Evolutionary conservation across 2,329 filamentous ascomycete species (phyloP).

Genomic region (Phyllosticta capitalensis): DNA sequence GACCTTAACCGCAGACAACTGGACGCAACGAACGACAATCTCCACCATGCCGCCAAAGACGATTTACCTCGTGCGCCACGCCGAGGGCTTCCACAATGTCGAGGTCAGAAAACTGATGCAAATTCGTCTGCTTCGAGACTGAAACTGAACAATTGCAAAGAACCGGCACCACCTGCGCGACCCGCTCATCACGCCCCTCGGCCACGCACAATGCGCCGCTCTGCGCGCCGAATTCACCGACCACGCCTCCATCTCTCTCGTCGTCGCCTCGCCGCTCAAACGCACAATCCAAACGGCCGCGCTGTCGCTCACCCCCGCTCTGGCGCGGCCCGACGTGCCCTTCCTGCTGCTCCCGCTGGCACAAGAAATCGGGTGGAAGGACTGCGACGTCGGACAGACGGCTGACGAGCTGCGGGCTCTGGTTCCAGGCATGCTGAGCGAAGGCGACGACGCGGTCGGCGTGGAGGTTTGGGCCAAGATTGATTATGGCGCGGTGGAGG

Average conservation of each 20-base stretch:
- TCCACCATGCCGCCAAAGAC: conserved; percentile 29
- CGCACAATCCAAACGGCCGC: conserved; percentile 74
- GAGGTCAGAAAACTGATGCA: conserved; percentile 15
- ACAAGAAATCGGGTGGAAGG: conserved; percentile 66
- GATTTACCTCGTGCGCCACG: conserved; percentile 63
- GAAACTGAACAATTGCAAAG: conserved; percentile 14
- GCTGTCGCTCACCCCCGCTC: conserved; percentile 51
- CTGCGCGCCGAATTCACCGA: conserved; percentile 56
- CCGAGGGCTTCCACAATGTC: conserved; percentile 66
- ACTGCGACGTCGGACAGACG: conserved; percentile 66
- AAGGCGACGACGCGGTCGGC: conserved; percentile 29
- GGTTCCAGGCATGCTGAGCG: conserved; percentile 37
- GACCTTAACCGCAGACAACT: too few relatives aligned
- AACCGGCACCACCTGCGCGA: conserved; percentile 63
- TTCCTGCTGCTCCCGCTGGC: conserved; percentile 60
- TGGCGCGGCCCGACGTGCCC: conserved; percentile 27
- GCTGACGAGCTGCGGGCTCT: conserved; percentile 38
- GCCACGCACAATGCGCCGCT: conserved; percentile 60
- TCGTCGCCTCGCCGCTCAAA: conserved; percentile 70
- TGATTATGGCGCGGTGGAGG: conserved; percentile 52
- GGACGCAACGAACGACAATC: too few relatives aligned
- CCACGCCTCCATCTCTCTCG: conserved; percentile 49
- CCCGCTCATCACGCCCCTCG: conserved; percentile 66
- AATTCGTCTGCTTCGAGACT: not conserved
- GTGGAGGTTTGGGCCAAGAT: conserved; percentile 40